Evolutionary conservation across 768 basidiomycete genomes (phyloP), one percentile per base, ranked within the genome.

Genomic region (Podaxis sp.): DNA sequence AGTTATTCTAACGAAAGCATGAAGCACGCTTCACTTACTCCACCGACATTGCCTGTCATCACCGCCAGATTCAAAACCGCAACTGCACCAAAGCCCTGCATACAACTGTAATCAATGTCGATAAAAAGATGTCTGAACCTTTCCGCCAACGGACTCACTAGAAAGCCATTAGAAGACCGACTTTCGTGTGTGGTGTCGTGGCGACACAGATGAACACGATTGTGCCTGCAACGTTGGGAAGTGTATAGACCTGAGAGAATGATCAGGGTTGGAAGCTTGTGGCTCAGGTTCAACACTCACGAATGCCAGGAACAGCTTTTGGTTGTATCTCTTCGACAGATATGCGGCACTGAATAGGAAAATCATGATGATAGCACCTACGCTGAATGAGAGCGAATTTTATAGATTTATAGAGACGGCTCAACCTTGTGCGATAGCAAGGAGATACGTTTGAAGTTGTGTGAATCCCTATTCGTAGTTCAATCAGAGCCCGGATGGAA

Each of bases 211-310:
- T 61, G 65, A 83, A 80, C 27, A 80, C 77, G 40, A 83, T 74
- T 0, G 82, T 80, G 18, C 78, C 79, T n/a, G 74, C 75, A 50
- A 83, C 71, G 65, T 81, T 81, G 11, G 79, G 78, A 13, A 81
- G 66, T 1, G 78, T 79, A 66, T 77, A 81, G 5, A 78, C 65
- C 76, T 78, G 53, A n/a, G 9, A 32, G 11, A 14, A 18, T 21
- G 28, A 51, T 59, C 2, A 32, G 18, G 7, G 50, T 58, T 11
- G 4, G 16, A 40, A 35, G 13, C 11, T 11, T 32, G 38, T 18
- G 28, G 28, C 25, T 5, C 3, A 16, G 18, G 11, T 18, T 42
- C 50, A 9, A 27, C 11, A 66, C 76, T 59, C 48, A 78, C 77
- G 59, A 78, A 74, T 42, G 77, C 79, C 44, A 79, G 71, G 9